phyloP scores from a whole-genome alignment of 352 stramenopile species.

The Pythium periplocum region DNA sequence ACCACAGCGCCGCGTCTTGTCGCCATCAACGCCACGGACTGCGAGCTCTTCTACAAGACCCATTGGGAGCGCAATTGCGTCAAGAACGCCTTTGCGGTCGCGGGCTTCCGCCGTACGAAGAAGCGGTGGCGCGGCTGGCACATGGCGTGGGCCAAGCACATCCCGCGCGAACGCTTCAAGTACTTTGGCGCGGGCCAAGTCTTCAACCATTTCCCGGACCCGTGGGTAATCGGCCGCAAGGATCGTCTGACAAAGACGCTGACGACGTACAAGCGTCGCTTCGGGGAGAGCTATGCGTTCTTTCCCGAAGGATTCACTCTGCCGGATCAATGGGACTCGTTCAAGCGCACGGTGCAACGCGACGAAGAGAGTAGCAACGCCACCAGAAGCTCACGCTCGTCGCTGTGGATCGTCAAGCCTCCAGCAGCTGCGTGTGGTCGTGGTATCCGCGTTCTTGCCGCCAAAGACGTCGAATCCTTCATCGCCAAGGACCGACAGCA shows the following conservation, averaged over 20 bases:
- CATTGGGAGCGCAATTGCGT: constrained; percentile 92
- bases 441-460: constrained; percentile 75
- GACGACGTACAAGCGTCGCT: constrained; percentile 42
- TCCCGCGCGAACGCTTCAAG: constrained; percentile 54
- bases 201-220: constrained; percentile 89
- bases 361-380: background rate
- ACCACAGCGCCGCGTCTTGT: constrained; percentile 20
- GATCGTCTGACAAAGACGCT: constrained; percentile 85
- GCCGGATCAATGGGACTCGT: constrained; percentile 60
- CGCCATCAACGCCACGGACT: constrained; percentile 31
- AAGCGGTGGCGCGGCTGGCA: constrained; percentile 57
- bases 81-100: constrained; percentile 86
- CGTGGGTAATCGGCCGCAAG: constrained; percentile 88
- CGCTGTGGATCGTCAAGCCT: constrained; percentile 88
- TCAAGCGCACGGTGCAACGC: constrained; percentile 26
- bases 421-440: constrained; percentile 80
- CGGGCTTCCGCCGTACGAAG: constrained; percentile 58
- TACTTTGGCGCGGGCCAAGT: constrained; percentile 50
- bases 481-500: constrained; percentile 18
- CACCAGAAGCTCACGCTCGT: background rate
- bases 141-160: constrained; percentile 68
- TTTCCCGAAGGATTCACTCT: constrained; percentile 84
- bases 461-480: constrained; percentile 28
- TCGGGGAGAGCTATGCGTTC: constrained; percentile 64
- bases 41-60: constrained; percentile 67